A percentile compares a stretch with the other conserved stretches of the same genome.
Conservation (phyloP, 257 asterid species). For the Petrea volubilis region DNA sequence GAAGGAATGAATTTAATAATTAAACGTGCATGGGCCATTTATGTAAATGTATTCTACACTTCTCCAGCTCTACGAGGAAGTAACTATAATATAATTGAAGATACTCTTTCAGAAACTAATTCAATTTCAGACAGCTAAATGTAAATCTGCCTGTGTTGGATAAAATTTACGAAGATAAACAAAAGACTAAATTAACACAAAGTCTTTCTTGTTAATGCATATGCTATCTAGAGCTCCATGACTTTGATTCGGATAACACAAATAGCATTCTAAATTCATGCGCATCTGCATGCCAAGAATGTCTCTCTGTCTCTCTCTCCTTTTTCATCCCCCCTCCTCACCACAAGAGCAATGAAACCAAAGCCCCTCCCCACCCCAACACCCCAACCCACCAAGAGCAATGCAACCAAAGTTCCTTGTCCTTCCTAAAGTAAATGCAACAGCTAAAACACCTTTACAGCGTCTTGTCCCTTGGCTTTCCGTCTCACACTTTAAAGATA, state of each 20-base stretch:
- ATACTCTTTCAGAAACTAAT: not conserved
- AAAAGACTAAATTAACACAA: not conserved
- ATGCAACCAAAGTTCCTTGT: not conserved
- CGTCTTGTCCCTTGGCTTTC: not conserved
- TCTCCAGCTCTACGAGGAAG: not conserved
- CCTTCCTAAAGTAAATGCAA: not conserved
- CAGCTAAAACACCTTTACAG: not conserved
- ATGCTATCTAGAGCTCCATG: not conserved
- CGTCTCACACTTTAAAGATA: not conserved
- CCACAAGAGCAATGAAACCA: too few species aligned
- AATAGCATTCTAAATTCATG: not conserved
- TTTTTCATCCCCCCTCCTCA: too few species aligned
- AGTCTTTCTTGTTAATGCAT: not conserved
- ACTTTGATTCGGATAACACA: not conserved
- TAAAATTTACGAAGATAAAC: not conserved
- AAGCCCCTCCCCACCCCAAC: too few species aligned
- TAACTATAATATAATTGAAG: not conserved
- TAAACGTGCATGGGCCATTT: not conserved
- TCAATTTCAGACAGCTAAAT: not conserved
- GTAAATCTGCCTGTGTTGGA: not conserved
- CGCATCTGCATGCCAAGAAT: not conserved
- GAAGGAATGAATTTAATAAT: not conserved
- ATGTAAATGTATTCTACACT: not conserved
- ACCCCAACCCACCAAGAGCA: not conserved
- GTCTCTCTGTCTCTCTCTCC: too few species aligned